These are phyloP conservation scores for Umbellularia californica DNA, from an alignment of 164 flowering plant genomes.

Conservation along the genomic window DNA sequence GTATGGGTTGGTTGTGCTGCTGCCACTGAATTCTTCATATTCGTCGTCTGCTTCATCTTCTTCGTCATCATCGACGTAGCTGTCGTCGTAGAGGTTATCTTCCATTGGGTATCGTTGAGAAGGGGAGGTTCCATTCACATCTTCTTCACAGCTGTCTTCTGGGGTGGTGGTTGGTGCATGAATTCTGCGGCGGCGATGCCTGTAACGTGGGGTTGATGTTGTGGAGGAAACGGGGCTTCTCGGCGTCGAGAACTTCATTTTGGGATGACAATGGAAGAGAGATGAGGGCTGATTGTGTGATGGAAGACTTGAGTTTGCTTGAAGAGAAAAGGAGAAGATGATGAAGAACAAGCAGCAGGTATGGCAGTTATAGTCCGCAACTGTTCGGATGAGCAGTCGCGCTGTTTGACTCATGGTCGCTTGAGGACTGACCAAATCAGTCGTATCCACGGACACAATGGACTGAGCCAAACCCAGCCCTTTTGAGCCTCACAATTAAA, in stretches of 20 bases:
- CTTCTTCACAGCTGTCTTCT: not conserved
- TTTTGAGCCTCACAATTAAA: too few species aligned
- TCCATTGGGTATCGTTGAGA: not conserved
- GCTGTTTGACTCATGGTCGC: not conserved
- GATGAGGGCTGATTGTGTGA: not conserved
- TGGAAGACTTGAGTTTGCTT: not conserved
- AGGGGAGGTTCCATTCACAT: not conserved
- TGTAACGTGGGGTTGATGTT: not conserved
- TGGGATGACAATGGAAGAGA: not conserved
- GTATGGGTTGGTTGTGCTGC: not conserved
- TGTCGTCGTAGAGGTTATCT: not conserved
- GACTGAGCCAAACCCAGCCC: too few species aligned
- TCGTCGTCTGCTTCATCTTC: not conserved
- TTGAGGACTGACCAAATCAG: too few species aligned
- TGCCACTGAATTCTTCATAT: slow-evolving; percentile 1
- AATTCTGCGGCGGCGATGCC: not conserved
- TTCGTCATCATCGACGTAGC: not conserved
- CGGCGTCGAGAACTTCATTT: slow-evolving; percentile 1
- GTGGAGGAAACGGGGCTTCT: not conserved
- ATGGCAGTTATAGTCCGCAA: not conserved
- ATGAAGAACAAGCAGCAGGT: not conserved
- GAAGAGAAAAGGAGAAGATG: not conserved
- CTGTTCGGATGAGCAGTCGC: not conserved
- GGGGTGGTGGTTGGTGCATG: not conserved
- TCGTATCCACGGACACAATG: too few species aligned